phyloP scores from a whole-genome alignment of 169 alveolate genomes.

The Babesia caballi region DNA sequence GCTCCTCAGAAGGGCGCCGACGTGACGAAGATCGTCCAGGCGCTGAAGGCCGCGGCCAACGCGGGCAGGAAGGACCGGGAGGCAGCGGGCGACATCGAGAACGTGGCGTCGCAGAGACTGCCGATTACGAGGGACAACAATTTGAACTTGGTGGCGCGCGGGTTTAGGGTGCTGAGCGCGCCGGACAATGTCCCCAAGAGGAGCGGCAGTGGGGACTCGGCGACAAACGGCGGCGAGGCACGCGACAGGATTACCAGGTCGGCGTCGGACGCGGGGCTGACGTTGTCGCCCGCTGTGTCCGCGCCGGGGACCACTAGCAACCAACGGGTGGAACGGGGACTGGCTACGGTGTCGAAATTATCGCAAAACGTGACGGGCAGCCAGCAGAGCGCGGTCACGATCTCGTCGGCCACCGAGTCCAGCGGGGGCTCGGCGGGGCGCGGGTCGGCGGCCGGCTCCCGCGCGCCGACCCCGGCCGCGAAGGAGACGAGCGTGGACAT shows the following conservation, averaged over 20 bases:
- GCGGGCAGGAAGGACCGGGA: background rate
- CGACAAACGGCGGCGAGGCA: too few species aligned
- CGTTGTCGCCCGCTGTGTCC: background rate
- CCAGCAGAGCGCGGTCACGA: too few species aligned
- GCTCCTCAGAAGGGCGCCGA: background rate
- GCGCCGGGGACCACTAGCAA: background rate
- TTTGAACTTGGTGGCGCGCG: background rate
- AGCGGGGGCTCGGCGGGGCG: background rate
- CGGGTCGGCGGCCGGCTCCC: background rate
- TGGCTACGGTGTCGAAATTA: too few species aligned
- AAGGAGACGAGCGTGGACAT: slow-evolving; percentile 14
- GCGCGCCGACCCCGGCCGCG: background rate
- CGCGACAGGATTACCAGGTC: background rate
- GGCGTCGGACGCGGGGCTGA: background rate
- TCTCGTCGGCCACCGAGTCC: too few species aligned
- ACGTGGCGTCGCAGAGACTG: background rate
- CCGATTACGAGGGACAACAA: background rate
- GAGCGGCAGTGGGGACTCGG: background rate
- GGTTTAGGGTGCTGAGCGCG: background rate
- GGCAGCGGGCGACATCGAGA: background rate
- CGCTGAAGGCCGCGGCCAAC: background rate
- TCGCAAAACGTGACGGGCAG: background rate
- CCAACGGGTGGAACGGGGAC: too few species aligned
- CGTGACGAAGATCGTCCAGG: background rate
- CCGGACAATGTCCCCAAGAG: background rate